Conservation (phyloP, 129 eudicot genomes). For the Chrysanthemum makinoi region DNA sequence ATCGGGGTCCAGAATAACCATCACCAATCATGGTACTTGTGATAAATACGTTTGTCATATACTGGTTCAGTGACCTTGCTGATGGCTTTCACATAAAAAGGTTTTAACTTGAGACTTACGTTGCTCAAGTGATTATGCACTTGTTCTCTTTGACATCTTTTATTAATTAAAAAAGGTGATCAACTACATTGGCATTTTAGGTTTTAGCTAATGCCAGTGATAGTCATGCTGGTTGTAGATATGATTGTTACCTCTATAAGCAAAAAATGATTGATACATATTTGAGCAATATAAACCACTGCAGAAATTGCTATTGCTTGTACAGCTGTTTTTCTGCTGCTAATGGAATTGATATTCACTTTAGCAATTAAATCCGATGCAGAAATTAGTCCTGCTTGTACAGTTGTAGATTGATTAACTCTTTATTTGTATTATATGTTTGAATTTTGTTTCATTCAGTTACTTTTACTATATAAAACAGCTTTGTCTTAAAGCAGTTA, state of each 20-base stretch:
- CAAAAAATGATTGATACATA: not conserved
- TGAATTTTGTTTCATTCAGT: not conserved
- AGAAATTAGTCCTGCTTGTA: too few species aligned
- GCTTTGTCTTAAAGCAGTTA: not conserved
- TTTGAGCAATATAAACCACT: not conserved
- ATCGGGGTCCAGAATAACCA: constrained; percentile 8
- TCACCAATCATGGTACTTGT: not conserved
- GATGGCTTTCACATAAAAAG: not conserved
- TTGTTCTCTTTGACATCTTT: not conserved
- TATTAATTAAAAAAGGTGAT: not conserved
- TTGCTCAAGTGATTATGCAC: not conserved
- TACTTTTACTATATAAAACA: not conserved
- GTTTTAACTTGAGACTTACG: not conserved
- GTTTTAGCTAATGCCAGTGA: not conserved
- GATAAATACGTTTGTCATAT: not conserved
- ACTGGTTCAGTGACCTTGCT: not conserved
- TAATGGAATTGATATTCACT: not conserved
- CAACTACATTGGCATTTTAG: not conserved
- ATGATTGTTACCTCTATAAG: not conserved
- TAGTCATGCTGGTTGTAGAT: not conserved
- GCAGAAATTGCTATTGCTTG: not conserved
- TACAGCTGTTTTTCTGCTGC: not conserved
- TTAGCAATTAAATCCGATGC: too few species aligned
- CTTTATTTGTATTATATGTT: not conserved
- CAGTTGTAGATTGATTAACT: not conserved